These are phyloP conservation scores for Nothophytophthora sp. DNA, from an alignment of 352 stramenopile species.

Conservation along the genomic window DNA sequence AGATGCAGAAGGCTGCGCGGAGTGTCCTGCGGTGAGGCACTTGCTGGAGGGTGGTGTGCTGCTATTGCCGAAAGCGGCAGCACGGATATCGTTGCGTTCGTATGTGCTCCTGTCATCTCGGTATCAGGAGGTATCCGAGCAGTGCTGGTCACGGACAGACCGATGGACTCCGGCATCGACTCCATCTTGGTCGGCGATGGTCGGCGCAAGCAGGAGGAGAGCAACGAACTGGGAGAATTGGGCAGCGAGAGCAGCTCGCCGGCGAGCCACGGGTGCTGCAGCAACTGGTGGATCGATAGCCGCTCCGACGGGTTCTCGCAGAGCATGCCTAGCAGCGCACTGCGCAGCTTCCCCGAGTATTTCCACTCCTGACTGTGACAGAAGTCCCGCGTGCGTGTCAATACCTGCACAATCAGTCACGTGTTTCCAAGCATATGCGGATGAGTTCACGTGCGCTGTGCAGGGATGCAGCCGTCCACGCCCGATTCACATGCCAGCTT, in stretches of 20 bases:
- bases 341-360: constrained; percentile 47
- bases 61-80: constrained; percentile 1
- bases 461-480: too few relatives aligned
- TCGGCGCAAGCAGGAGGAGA: neutral
- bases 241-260: neutral
- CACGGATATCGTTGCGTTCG: neutral
- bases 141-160: constrained; percentile 1
- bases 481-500: too few relatives aligned
- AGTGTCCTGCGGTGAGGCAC: constrained; percentile 6
- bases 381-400: constrained; percentile 28
- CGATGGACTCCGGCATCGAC: constrained; percentile 1
- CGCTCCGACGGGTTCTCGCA: constrained; percentile 35
- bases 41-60: neutral
- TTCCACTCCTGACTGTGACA: constrained; percentile 41
- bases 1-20: constrained; percentile 9
- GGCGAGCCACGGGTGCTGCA: constrained; percentile 55
- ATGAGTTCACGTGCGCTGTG: too few relatives aligned
- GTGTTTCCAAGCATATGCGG: too few relatives aligned
- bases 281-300: constrained; percentile 44
- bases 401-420: constrained; percentile 17
- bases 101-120: neutral
- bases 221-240: neutral
- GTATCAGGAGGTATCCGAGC: constrained; percentile 6
- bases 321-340: constrained; percentile 47
- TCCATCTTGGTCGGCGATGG: constrained; percentile 22